Base-by-base conservation (phyloP, 2,329 filamentous ascomycete genomes). In the Talaromyces atroroseus region DNA sequence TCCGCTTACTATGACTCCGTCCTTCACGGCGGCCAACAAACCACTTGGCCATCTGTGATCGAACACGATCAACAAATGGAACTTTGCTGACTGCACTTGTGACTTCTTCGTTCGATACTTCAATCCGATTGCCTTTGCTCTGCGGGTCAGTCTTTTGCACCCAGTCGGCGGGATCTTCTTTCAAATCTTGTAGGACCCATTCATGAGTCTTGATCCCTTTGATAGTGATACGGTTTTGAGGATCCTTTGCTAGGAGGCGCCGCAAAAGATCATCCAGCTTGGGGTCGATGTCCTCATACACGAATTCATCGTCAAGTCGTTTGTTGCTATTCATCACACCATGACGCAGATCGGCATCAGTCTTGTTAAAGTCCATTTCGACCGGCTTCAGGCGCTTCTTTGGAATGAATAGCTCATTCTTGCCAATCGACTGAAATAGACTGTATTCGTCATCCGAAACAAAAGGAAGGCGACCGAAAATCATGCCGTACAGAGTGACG, bases 121-220 rank as follows among this genome's bases (percentile, higher is more conserved):
- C 87, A 65, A 99, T 97, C 72, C 85, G 90, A 68, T 88, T 86
- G 62, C 90, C 91, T 56, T 89, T 84, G 32, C 85, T 87, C 58
- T 87, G 87, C 1, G 92, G 91, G 66, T 97, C 92, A 1, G 92
- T 96, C 61, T 95, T 90, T 64, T 96, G 90, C n/a, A 96, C 83
- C 94, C 94, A 99, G 10, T 81, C 79, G 32, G 83, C 77, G 38
- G 87, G 82, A 63, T 96, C 87, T 52, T 58, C 52, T 34, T 83
- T 76, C 47, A 97, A 82, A 61, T 88, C 91, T 57, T 86, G 79
- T 1, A 92, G 79, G 16, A 97, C 87, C 94, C 94, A 99, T 5
- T 87, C 86, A 68, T 99, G 94, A 59, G 89, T 87, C 71, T 97
- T 97, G 65, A 97, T 92, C 64, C 96, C 92, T 59, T 87, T 85